Base-by-base conservation (phyloP, 2,329 filamentous ascomycete genomes). In the Herpotrichia juniperi region DNA sequence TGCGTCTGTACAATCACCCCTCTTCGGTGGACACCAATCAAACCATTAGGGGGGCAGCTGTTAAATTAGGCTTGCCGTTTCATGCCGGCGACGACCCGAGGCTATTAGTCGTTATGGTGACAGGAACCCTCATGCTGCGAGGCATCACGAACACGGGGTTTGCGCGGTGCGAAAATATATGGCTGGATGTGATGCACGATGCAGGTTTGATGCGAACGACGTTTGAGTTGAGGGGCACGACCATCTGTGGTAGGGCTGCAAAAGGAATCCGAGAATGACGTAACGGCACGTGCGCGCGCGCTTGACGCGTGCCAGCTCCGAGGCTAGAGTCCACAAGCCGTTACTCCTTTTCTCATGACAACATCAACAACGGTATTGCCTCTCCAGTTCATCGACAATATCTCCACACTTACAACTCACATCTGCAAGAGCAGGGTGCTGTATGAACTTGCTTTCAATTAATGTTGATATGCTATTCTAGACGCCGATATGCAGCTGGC, bases 261-360 rank as follows among this genome's bases (percentile, higher is more conserved):
- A 19, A 14, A 11, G 30, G 26, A 42, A 28, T 17, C 24, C 16
- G 9, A 17, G 1, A 3, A 47, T 55, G 45, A 55, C 53, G 42
- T 52, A 32, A 44, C 16, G 14, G 40, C 53, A 55, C 53, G 53
- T 55, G 53, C 53, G 19, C 21, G n/a, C 48, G 48, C 19, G 22
- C 17, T 26, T 24, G n/a, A 14, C 24, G 42, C 35, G 35, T 43
- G 42, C 25, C 40, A 51, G 17, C 44, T 37, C 17, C 17, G 16
- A 17, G 16, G 34, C 26, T 28, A 28, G 26, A 28, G n/a, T n/a
- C n/a, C n/a, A n/a, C n/a, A n/a, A n/a, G n/a, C n/a, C n/a, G n/a
- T n/a, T n/a, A n/a, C n/a, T n/a, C n/a, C n/a, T n/a, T 12, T 28
- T 28, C 26, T 7, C 26, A 28, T 28, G 7, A 7, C 26, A 28